Evolutionary conservation across 1,284 basidiomycete species (phyloP), one percentile per base, ranked within the genome.

Genomic region (Sporisorium graminicola): DNA sequence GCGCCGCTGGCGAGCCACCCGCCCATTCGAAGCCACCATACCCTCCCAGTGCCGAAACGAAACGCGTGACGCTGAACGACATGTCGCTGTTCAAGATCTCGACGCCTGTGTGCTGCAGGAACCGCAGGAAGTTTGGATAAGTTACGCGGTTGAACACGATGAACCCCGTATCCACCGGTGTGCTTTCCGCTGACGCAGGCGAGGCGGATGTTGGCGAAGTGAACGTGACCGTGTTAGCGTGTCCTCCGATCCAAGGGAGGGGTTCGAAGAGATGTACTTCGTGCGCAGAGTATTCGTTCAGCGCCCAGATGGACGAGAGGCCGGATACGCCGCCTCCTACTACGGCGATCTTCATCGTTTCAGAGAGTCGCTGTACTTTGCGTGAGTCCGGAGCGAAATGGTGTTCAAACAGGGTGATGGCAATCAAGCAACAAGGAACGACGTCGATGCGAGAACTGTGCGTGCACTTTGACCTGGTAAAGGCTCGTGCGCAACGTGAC

Each of bases 251-350:
- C 56, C 91, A 89, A 52, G 86, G 84, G 54, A 91, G 90, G 0
- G 90, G 88, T 83, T 94, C 93, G 83, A 91, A 94, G 0, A 94
- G 86, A 79, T 94, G 91, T 5, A 93, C 92, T 82, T 92, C 90
- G 84, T 93, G 92, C 46, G 91, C 89, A 51, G 91, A 92, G 81
- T 91, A 88, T 82, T 94, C 91, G 83, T 94, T 94, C 70, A 94
- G 87, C 90, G 86, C 89, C 92, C 93, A 94, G 18, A 91, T 90
- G 7, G 92, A 91, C 22, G 89, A 90, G 5, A 94, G 88, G 22
- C 93, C 93, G 44, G 92, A 91, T 14, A 92, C 90, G 29, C 93
- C 93, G 49, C 91, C 91, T 14, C 92, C 93, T 18, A 94, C 89
- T 18, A 94, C 90, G 1, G 92, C 93, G 44, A 94, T 57, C 50